Evolutionary conservation across 352 stramenopile species (phyloP).

Genomic region (Globisporangium perplexum): DNA sequence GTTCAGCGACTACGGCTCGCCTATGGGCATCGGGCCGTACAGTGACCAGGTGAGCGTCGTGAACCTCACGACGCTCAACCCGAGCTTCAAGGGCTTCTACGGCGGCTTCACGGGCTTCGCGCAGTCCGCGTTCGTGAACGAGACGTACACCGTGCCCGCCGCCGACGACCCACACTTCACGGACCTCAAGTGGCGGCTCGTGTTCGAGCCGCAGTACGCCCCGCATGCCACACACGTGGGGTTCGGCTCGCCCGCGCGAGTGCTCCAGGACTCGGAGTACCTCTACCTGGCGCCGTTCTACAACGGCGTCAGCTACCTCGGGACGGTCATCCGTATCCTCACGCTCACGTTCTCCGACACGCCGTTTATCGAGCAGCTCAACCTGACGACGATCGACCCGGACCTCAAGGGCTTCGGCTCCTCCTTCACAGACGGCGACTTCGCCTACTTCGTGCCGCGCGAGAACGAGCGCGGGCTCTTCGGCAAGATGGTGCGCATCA

Average conservation of each 20-base stretch:
- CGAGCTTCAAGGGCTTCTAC: constrained; percentile 47
- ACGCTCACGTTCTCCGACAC: constrained; percentile 35
- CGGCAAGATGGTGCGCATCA: constrained; percentile 58
- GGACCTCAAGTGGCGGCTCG: constrained; percentile 31
- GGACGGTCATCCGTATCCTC: constrained; percentile 38
- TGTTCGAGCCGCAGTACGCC: constrained; percentile 44
- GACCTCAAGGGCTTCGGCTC: constrained; percentile 46
- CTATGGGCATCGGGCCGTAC: constrained; percentile 63
- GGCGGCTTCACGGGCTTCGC: constrained; percentile 58
- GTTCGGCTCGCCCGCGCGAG: constrained; percentile 23
- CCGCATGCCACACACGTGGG: constrained; percentile 33
- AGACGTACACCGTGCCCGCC: constrained; percentile 49
- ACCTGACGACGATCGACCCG: constrained; percentile 35
- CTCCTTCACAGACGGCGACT: constrained; percentile 51
- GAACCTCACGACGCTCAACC: constrained; percentile 42
- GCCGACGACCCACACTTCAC: constrained; percentile 45
- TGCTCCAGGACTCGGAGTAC: constrained; percentile 48
- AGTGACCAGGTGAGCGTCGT: constrained; percentile 47
- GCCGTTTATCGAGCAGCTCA: constrained; percentile 51
- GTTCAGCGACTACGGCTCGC: constrained; percentile 73
- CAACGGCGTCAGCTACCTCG: constrained; percentile 46
- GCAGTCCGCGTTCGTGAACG: constrained; percentile 45
- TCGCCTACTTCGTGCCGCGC: constrained; percentile 61
- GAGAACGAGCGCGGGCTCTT: constrained; percentile 52
- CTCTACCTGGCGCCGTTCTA: constrained; percentile 67